These are phyloP conservation scores for Sesbania bispinosa DNA, from an alignment of 306 rosid species.

Conservation along the genomic window DNA sequence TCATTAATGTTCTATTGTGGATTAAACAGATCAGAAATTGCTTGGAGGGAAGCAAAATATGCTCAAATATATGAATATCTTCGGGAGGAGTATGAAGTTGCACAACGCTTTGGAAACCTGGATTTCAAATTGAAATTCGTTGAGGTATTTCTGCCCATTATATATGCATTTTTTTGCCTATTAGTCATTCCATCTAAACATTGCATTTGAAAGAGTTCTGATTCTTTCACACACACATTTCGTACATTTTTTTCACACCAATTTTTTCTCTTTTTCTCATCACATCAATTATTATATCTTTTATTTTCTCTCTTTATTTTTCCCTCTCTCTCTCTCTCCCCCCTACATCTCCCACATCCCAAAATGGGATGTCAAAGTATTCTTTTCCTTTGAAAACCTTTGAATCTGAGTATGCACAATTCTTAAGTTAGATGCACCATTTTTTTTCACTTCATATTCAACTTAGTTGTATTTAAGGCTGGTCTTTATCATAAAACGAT, in stretches of 20 bases:
- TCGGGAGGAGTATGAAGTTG: slow-evolving; percentile 85
- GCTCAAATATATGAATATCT: slow-evolving; percentile 87
- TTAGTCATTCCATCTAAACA: slow-evolving; percentile 9
- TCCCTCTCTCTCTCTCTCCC: too few species aligned
- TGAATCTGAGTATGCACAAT: not conserved
- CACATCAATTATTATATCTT: too few species aligned
- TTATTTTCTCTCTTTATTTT: too few species aligned
- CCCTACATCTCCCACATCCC: too few species aligned
- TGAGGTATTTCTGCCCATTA: slow-evolving; percentile 51
- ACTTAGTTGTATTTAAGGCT: not conserved
- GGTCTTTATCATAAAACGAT: not conserved
- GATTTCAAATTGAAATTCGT: slow-evolving; percentile 89
- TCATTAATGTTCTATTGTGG: slow-evolving; percentile 18
- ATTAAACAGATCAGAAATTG: slow-evolving; percentile 82
- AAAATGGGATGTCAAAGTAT: too few species aligned
- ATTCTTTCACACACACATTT: too few species aligned
- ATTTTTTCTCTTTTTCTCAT: too few species aligned
- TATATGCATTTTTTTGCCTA: not conserved
- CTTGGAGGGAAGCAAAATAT: slow-evolving; percentile 96
- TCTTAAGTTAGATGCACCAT: not conserved
- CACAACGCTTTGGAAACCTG: slow-evolving; percentile 92
- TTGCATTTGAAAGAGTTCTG: too few species aligned
- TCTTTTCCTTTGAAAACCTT: too few species aligned
- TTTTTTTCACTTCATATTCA: not conserved
- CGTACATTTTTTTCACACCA: too few species aligned